Evolutionary conservation across 2,329 filamentous ascomycete species (phyloP), one percentile per base, ranked within the genome.

Genomic region (Aspergillus cejpii): DNA sequence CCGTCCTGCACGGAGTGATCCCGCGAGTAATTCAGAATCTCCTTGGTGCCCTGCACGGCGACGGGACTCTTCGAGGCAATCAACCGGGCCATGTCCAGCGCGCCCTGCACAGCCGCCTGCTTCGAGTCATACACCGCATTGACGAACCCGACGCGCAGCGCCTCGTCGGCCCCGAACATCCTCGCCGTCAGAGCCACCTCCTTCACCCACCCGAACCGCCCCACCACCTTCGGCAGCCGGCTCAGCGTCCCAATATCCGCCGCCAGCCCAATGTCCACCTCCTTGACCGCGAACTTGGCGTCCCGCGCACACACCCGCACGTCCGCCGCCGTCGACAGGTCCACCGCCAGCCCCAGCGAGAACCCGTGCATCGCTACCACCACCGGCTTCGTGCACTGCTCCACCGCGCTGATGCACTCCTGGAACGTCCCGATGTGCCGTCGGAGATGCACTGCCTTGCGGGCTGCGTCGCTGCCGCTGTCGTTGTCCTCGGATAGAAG

Each of bases 301-400:
- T 68, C 60, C 3, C 50, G 48, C 0, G 65, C 51, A 42, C 66
- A 70, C 3, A 73, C 47, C 6, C 71, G 62, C 37, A 75, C 60
- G 39, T 75, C 72, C 2, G 66, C 62, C 2, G 70, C 68, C 1
- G 63, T 62, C 11, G 62, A 58, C 6, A 75, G 47, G 62, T 94
- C 87, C 51, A 94, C 83, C 14, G 81, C 86, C 7, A 94, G 74
- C 12, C 89, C 88, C 55, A 87, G 81, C 2, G 83, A 77, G 54
- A 90, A 80, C 31, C 84, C 89, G 58, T 94, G 87, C 53, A 95
- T 69, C 15, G 88, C 82, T 41, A 80, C 83, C 47, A 97, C 85
- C 26, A 96, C 87, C 49, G 88, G 88, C 70, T 97, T 97, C 69
- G 92, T 86, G 68, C 91, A 97, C 55, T 77, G 81, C 65, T 96